These are phyloP conservation scores for Penicillium herquei DNA, from an alignment of 495 filamentous ascomycete species.

Conservation along the genomic window DNA sequence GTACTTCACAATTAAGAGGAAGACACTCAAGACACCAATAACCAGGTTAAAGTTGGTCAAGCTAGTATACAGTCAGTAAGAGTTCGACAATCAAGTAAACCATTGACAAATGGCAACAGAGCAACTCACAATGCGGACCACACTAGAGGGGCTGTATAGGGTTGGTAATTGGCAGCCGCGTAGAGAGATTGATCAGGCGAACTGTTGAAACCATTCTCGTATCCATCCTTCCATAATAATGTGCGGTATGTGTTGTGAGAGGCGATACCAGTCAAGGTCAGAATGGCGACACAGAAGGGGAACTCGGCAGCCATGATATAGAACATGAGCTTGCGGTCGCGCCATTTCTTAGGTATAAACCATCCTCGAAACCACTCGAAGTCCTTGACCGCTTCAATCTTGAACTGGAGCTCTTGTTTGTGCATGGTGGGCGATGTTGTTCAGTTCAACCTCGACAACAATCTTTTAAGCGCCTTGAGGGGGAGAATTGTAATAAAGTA, in stretches of 20 bases:
- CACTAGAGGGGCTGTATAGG: constrained; percentile 66
- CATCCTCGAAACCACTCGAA: constrained; percentile 16
- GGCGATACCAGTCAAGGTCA: constrained; percentile 81
- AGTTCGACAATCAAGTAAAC: background rate
- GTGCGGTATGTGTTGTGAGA: constrained; percentile 77
- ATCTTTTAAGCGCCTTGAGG: background rate
- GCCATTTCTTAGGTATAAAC: constrained; percentile 58
- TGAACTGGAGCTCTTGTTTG: constrained; percentile 2
- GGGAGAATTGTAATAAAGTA: background rate
- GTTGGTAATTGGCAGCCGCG: constrained; percentile 70
- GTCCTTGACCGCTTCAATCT: constrained; percentile 5
- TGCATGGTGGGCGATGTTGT: constrained; percentile 23
- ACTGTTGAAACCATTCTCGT: constrained; percentile 79
- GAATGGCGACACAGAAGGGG: constrained; percentile 61
- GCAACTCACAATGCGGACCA: constrained; percentile 77
- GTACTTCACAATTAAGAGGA: constrained; percentile 54
- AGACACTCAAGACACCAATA: constrained; percentile 66
- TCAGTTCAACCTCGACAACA: background rate
- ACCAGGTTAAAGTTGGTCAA: constrained; percentile 79
- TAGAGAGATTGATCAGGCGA: constrained; percentile 70
- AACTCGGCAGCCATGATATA: constrained; percentile 70
- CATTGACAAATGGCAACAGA: background rate
- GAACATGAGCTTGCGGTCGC: constrained; percentile 59
- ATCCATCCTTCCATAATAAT: constrained; percentile 77
- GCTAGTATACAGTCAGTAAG: constrained; percentile 42